Evolutionary conservation across 1,139 yeast species (phyloP).

Genomic region (Saccharomyces hybrid): DNA sequence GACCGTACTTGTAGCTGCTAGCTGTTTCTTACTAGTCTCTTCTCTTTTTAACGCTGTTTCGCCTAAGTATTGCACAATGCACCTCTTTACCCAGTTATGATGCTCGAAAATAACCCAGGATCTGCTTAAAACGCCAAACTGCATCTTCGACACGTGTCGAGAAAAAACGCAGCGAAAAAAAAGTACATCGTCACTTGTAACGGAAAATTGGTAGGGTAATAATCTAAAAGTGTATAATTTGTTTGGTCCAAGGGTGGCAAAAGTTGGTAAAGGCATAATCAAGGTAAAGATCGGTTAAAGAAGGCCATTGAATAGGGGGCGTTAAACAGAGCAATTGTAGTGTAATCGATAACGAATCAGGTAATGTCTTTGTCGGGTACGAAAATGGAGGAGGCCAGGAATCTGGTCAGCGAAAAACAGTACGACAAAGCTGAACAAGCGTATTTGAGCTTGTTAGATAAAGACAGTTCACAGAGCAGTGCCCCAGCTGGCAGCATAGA

Average conservation of each 20-base stretch:
- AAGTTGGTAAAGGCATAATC: background rate
- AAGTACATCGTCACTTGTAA: background rate
- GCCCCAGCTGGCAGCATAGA: constrained; percentile 31
- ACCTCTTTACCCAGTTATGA: background rate
- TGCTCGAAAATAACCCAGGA: background rate
- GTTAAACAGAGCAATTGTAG: background rate
- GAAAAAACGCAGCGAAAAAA: constrained; percentile 1
- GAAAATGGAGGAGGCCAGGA: constrained; percentile 51
- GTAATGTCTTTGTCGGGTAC: constrained; percentile 8
- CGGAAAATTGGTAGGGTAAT: too few relatives aligned
- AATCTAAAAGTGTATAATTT: too few relatives aligned
- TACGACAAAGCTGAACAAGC: constrained; percentile 49
- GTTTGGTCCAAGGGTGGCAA: background rate
- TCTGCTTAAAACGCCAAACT: constrained; percentile 1
- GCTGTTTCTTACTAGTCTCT: background rate
- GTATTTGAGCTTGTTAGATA: constrained; percentile 32
- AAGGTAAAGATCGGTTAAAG: constrained; percentile 5
- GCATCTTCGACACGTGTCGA: background rate
- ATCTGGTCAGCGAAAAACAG: constrained; percentile 43
- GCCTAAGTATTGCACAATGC: background rate
- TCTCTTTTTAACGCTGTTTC: background rate
- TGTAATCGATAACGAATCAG: background rate
- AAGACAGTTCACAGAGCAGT: constrained; percentile 20
- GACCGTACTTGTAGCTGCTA: constrained; percentile 2
- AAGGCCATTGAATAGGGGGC: background rate